Evolutionary conservation across 169 alveolate genomes (phyloP).

Genomic region (Eimeria tenella): DNA sequence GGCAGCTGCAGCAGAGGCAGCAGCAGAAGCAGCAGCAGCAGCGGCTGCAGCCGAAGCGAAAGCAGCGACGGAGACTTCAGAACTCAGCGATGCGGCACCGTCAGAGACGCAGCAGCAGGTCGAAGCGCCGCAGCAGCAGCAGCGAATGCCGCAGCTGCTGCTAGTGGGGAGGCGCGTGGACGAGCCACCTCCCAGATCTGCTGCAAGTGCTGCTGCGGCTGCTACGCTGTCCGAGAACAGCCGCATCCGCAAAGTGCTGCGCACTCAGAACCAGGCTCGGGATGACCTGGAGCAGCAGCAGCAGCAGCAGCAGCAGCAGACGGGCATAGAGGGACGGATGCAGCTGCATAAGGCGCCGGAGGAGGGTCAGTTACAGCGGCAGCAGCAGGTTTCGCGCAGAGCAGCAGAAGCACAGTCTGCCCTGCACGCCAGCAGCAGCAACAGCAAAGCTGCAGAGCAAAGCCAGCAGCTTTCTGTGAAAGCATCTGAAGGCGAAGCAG

Average conservation of each 20-base stretch:
- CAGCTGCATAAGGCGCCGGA: not conserved
- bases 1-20: slow-evolving; percentile 33
- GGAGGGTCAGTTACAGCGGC: slow-evolving; percentile 16
- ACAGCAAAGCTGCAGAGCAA: not conserved
- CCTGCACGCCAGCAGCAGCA: not conserved
- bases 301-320: slow-evolving; percentile 51
- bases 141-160: slow-evolving; percentile 52
- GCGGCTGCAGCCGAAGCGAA: slow-evolving; percentile 20
- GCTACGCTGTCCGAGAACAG: not conserved
- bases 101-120: not conserved
- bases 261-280: not conserved
- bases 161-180: not conserved
- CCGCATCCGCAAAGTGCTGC: not conserved
- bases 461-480: slow-evolving; percentile 1
- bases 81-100: not conserved
- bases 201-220: slow-evolving; percentile 1
- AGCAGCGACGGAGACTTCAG: not conserved
- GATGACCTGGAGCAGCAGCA: not conserved
- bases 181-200: not conserved
- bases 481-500: not conserved
- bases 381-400: slow-evolving; percentile 1
- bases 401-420: slow-evolving; percentile 14
- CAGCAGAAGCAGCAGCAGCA: slow-evolving; percentile 30
- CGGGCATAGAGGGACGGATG: not conserved
- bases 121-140: slow-evolving; percentile 3